phyloP scores from a whole-genome alignment of 2,329 filamentous ascomycete genomes.

The Rhinocladiella mackenziei region DNA sequence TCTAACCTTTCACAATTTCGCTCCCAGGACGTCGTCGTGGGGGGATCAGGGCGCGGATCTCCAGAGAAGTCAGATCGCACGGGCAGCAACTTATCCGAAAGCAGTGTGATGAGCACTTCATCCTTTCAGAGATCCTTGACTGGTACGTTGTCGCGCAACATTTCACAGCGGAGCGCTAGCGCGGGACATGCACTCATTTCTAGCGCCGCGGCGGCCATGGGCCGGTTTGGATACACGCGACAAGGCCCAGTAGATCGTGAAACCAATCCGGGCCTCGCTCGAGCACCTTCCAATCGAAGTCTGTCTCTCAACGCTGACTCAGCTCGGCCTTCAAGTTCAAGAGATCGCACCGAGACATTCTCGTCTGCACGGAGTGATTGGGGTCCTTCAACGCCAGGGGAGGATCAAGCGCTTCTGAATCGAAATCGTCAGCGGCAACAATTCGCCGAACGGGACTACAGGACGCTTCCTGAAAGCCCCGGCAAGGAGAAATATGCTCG shows the following conservation, averaged over 20 bases:
- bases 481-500: constrained; percentile 34
- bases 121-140: constrained; percentile 32
- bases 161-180: constrained; percentile 28
- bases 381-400: constrained; percentile 11
- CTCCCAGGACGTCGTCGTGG: constrained; percentile 24
- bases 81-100: constrained; percentile 56
- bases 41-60: constrained; percentile 21
- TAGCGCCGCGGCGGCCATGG: constrained; percentile 29
- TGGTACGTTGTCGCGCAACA: constrained; percentile 34
- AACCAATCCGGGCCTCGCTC: constrained; percentile 7
- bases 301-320: constrained; percentile 23
- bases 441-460: constrained; percentile 16
- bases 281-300: constrained; percentile 27
- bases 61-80: constrained; percentile 51
- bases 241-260: constrained; percentile 3
- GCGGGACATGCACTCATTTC: constrained; percentile 28
- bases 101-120: constrained; percentile 32
- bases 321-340: background rate
- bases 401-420: constrained; percentile 22
- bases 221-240: constrained; percentile 15
- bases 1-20: constrained; percentile 28
- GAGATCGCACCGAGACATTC: constrained; percentile 17
- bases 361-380: constrained; percentile 19
- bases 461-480: constrained; percentile 23
- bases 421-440: constrained; percentile 15